Percentiles rank a stretch among this genome's conserved stretches.
phyloP scores from a whole-genome alignment of 805 yeast species.

The Suhomyces vadensis region DNA sequence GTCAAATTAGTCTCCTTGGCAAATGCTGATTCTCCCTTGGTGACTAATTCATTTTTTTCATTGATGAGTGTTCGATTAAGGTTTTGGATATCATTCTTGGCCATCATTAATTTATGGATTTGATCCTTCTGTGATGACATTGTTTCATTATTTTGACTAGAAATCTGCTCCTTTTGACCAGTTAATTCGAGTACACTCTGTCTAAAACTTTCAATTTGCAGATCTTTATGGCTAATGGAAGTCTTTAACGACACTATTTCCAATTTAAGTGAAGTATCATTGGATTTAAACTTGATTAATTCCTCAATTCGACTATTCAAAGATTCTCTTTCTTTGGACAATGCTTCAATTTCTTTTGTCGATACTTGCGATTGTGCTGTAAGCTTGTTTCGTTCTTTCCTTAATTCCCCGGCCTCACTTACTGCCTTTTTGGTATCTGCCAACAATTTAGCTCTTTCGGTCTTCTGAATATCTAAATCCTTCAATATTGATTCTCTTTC shows the following conservation, averaged over 20 bases:
- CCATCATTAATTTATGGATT: conserved; percentile 43
- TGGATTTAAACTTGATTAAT: conserved; percentile 29
- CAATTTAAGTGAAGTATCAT: conserved; percentile 47
- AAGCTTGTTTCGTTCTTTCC: conserved; percentile 2
- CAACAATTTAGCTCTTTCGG: background rate
- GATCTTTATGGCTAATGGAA: conserved; percentile 47
- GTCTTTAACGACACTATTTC: conserved; percentile 50
- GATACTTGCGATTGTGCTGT: background rate
- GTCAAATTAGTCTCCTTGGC: conserved; percentile 32
- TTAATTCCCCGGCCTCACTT: background rate
- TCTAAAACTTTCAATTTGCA: conserved; percentile 38
- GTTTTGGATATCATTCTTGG: conserved; percentile 40
- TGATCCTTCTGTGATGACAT: conserved; percentile 31
- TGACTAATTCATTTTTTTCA: conserved; percentile 41
- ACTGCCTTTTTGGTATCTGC: conserved; percentile 1
- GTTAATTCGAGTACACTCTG: conserved; percentile 35
- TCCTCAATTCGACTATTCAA: conserved; percentile 35
- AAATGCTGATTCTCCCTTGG: conserved; percentile 42
- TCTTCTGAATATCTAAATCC: background rate
- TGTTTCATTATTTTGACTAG: conserved; percentile 27
- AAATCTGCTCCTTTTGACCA: conserved; percentile 6
- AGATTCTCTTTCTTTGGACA: conserved; percentile 39
- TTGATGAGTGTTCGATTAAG: conserved; percentile 35
- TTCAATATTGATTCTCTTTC: background rate
- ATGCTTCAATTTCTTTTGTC: conserved; percentile 24